Conservation (phyloP, 208 protist genomes). For the Naegleria gruberi region DNA sequence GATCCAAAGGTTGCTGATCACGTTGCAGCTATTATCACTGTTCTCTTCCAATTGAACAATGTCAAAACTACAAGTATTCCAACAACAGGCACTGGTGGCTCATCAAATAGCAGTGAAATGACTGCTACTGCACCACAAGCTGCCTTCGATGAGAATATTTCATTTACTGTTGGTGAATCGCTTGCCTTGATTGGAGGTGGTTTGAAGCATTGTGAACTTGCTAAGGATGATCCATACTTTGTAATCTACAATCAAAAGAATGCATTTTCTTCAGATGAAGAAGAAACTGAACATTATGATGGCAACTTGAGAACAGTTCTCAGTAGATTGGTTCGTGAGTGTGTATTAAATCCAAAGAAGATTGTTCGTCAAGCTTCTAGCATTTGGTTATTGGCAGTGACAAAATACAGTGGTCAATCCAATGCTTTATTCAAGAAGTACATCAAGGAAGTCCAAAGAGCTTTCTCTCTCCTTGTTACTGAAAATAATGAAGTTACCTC, state of each 20-base stretch:
- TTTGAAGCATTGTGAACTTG: not conserved
- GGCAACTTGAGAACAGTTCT: not conserved
- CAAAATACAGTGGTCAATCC: not conserved
- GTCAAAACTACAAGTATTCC: not conserved
- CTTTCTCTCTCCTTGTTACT: not conserved
- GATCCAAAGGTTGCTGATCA: not conserved
- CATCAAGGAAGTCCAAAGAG: not conserved
- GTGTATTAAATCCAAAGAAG: slow-evolving; percentile 13
- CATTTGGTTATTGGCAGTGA: not conserved
- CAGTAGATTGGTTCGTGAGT: not conserved
- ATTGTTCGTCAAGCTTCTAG: not conserved
- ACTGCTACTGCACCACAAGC: not conserved
- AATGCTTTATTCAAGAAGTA: not conserved
- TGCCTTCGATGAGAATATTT: not conserved
- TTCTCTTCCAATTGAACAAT: not conserved
- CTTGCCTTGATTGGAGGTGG: not conserved
- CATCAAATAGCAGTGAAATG: not conserved
- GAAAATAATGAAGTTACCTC: not conserved
- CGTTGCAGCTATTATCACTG: not conserved
- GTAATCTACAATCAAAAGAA: not conserved
- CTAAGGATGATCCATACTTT: not conserved
- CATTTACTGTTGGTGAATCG: slow-evolving; percentile 2
- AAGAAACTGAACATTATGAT: not conserved
- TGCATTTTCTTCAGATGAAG: not conserved
- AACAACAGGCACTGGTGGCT: not conserved